Conservation (phyloP, 2,329 filamentous ascomycete species). For the Cytospora paraplurivora region DNA sequence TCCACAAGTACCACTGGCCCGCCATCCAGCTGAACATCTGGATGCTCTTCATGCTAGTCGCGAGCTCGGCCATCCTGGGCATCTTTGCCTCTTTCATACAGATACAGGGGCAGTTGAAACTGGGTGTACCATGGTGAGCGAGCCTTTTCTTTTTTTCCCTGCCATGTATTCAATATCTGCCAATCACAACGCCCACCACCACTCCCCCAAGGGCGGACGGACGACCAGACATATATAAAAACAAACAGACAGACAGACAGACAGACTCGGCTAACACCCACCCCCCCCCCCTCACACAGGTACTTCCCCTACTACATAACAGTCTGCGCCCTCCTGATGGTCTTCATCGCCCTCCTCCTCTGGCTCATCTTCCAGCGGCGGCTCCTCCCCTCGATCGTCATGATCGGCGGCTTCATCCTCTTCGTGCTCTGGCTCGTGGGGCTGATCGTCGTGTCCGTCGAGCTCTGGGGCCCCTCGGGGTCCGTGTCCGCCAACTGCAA, state of each 20-base stretch:
- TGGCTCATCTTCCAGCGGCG: constrained; percentile 63
- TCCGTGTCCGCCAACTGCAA: constrained; percentile 63
- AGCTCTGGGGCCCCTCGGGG: constrained; percentile 64
- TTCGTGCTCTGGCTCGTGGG: constrained; percentile 71
- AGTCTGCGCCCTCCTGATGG: constrained; percentile 58
- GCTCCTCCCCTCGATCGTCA: constrained; percentile 62
- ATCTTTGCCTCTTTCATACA: constrained; percentile 63
- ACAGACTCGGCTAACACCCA: too few relatives aligned
- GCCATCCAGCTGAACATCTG: constrained; percentile 67
- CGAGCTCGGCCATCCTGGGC: constrained; percentile 60
- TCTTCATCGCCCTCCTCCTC: constrained; percentile 68
- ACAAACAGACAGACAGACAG: too few relatives aligned
- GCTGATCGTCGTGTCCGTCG: constrained; percentile 61
- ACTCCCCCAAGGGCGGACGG: too few relatives aligned
- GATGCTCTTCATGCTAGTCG: constrained; percentile 66
- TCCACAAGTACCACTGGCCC: constrained; percentile 69
- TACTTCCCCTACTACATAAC: constrained; percentile 70
- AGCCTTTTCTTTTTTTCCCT: not conserved
- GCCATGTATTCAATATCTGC: too few relatives aligned
- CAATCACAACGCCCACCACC: too few relatives aligned
- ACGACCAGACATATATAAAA: too few relatives aligned
- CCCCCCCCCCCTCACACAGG: constrained; percentile 43
- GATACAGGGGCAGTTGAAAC: constrained; percentile 56
- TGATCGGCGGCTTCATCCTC: constrained; percentile 65
- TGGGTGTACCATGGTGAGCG: constrained; percentile 62